phyloP scores from a whole-genome alignment of 805 yeast species.

The Saccharomycopsis synnaedendra region DNA sequence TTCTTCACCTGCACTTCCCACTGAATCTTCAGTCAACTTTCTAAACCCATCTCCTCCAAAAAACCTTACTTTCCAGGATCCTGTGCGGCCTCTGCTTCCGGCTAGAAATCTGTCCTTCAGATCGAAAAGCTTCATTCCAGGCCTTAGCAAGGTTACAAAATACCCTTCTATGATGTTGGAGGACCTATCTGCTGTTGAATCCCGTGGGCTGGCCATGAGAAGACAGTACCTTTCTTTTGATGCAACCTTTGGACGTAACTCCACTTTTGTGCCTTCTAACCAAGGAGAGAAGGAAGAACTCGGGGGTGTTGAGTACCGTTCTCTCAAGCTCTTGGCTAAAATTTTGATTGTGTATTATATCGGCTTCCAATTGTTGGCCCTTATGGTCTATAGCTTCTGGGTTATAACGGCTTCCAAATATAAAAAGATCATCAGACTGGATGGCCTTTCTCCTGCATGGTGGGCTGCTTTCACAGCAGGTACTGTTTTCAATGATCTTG shows the following conservation, averaged over 20 bases:
- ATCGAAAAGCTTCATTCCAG: no score
- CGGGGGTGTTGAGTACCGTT: constrained; percentile 95
- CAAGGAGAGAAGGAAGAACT: constrained; percentile 84
- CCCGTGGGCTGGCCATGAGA: background rate
- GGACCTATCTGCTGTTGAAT: constrained; percentile 9
- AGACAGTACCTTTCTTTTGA: constrained; percentile 68
- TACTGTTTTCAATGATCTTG: constrained; percentile 78
- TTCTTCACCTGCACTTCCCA: no score
- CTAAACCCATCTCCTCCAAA: no score
- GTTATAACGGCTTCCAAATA: constrained; percentile 33
- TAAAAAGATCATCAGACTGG: constrained; percentile 29
- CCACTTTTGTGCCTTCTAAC: constrained; percentile 74
- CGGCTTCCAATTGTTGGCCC: constrained; percentile 57
- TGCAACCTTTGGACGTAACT: constrained; percentile 88
- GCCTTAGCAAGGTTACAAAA: constrained; percentile 6
- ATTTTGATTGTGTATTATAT: constrained; percentile 58
- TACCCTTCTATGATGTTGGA: constrained; percentile 16
- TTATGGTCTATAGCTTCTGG: constrained; percentile 53
- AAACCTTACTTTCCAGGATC: no score
- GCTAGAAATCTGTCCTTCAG: no score
- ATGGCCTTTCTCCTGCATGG: constrained; percentile 74
- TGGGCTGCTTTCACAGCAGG: constrained; percentile 84
- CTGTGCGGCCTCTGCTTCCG: no score
- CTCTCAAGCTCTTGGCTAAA: constrained; percentile 63
- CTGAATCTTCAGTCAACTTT: no score